A percentile compares a stretch with the other conserved stretches of the same genome.
Conservation (phyloP, 2,329 filamentous ascomycete genomes). For the Aspergillus piperis region DNA sequence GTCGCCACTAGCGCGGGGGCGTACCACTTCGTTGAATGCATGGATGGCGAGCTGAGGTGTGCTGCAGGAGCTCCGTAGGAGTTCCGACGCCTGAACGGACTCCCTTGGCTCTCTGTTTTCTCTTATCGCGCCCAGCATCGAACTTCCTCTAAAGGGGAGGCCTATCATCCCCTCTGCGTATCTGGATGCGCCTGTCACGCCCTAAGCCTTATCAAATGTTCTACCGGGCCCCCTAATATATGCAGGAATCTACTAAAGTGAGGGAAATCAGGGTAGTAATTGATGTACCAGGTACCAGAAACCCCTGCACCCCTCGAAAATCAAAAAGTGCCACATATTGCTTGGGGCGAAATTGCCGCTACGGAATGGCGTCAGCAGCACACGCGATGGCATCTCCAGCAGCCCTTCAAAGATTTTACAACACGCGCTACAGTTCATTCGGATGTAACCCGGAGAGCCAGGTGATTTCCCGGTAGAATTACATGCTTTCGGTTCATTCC, state of each 20-base stretch:
- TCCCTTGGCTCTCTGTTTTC: not conserved
- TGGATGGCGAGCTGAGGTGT: not conserved
- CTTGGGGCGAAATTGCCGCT: not conserved
- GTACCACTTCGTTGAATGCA: not conserved
- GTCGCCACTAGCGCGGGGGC: not conserved
- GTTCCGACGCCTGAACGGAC: not conserved
- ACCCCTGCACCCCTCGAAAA: no score
- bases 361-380: not conserved
- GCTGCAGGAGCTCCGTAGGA: constrained; percentile 1
- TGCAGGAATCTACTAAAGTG: no score
- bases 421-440: not conserved
- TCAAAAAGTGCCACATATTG: not conserved
- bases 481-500: not conserved
- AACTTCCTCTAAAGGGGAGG: not conserved
- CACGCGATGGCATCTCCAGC: not conserved
- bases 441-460: not conserved
- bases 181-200: not conserved
- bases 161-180: not conserved
- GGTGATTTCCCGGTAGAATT: not conserved
- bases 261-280: no score
- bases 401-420: not conserved
- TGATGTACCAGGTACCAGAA: no score
- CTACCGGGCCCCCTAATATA: no score
- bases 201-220: not conserved
- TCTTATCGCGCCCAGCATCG: not conserved